Conservation (phyloP, 768 basidiomycete genomes). For the Trametes cingulata region DNA sequence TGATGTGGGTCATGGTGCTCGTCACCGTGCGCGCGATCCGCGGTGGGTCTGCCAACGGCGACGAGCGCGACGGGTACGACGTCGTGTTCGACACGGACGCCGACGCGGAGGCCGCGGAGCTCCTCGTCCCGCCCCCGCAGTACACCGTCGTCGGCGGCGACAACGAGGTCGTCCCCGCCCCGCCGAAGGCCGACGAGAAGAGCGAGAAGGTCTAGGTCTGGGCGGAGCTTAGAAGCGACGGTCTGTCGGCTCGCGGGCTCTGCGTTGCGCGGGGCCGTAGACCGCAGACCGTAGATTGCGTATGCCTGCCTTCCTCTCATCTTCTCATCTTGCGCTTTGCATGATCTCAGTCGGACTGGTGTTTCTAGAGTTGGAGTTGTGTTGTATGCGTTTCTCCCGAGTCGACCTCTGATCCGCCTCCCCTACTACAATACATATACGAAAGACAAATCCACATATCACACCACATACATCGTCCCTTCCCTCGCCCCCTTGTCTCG, state of each 20-base stretch:
- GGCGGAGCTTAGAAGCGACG: not conserved
- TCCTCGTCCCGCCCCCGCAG: slow-evolving; percentile 53
- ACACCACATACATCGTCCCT: not conserved
- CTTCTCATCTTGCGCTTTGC: too few species aligned
- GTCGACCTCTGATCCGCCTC: too few species aligned
- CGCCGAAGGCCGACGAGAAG: slow-evolving; percentile 17
- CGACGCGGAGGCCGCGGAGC: too few species aligned
- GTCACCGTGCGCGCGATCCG: slow-evolving; percentile 58
- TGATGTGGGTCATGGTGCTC: slow-evolving; percentile 74
- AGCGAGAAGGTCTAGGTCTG: too few species aligned
- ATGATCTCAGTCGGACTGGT: too few species aligned
- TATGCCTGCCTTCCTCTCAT: too few species aligned
- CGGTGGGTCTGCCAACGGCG: slow-evolving; percentile 39
- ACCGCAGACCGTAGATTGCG: too few species aligned
- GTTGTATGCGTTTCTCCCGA: not conserved
- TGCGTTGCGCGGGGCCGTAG: too few species aligned
- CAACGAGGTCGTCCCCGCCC: slow-evolving; percentile 45
- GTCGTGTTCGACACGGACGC: slow-evolving; percentile 50
- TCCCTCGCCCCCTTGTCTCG: not conserved
- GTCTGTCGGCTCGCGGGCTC: not conserved
- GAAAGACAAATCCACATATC: too few species aligned
- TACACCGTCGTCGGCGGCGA: slow-evolving; percentile 47
- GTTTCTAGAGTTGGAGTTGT: too few species aligned
- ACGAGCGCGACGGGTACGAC: slow-evolving; percentile 45
- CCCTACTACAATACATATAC: not conserved